These are phyloP conservation scores for Sindora glabra DNA, from an alignment of 306 rosid genomes.

Conservation along the genomic window DNA sequence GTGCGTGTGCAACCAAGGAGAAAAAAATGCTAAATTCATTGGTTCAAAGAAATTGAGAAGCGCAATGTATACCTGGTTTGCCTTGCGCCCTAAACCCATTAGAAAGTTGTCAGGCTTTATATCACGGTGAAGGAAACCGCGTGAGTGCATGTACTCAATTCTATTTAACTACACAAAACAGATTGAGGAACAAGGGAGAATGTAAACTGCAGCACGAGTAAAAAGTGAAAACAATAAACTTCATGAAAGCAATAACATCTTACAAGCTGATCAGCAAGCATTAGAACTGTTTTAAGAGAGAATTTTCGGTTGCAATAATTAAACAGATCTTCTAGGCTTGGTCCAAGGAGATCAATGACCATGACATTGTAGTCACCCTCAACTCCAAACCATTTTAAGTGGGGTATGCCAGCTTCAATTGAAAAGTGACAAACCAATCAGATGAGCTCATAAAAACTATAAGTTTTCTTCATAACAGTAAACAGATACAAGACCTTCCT, in stretches of 20 bases:
- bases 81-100: conserved; percentile 98
- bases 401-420: conserved; percentile 86
- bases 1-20: not conserved
- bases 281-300: conserved; percentile 82
- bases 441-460: not conserved
- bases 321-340: conserved; percentile 93
- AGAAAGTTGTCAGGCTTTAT: conserved; percentile 98
- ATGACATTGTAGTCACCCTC: conserved; percentile 95
- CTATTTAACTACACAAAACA: conserved; percentile 59
- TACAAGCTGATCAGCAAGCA: conserved; percentile 99
- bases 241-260: conserved; percentile 23
- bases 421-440: conserved; percentile 3
- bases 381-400: conserved; percentile 94
- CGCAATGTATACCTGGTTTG: conserved; percentile 70
- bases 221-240: not conserved
- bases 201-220: conserved; percentile 16
- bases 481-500: too few relatives aligned
- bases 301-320: conserved; percentile 87
- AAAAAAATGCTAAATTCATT: too few relatives aligned
- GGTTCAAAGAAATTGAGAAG: not conserved
- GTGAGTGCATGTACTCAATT: conserved; percentile 96
- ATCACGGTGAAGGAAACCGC: conserved; percentile 97
- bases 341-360: conserved; percentile 98
- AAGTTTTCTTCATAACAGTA: not conserved
- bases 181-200: conserved; percentile 2